These are phyloP conservation scores for Malus hybrid DNA, from an alignment of 331 rosid species.

Conservation along the genomic window DNA sequence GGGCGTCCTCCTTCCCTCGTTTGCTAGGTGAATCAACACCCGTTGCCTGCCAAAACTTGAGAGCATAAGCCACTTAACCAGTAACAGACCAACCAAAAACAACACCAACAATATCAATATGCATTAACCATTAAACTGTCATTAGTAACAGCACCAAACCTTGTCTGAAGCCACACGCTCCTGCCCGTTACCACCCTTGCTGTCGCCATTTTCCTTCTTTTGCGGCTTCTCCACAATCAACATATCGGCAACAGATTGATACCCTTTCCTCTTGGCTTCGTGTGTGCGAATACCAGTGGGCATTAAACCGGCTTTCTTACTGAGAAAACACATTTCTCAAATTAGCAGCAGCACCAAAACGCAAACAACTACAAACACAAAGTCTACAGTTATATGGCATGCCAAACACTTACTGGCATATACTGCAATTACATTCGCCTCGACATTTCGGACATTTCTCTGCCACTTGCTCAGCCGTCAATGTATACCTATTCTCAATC, in stretches of 20 bases:
- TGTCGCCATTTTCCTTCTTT: constrained; percentile 5
- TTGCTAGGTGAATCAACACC: neutral
- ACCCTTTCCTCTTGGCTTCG: constrained; percentile 66
- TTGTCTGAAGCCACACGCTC: neutral
- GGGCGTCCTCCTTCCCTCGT: no score
- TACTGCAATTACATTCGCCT: constrained; percentile 77
- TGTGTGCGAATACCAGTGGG: constrained; percentile 59
- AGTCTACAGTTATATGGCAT: neutral
- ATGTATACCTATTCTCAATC: constrained; percentile 54
- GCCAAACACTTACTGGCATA: constrained; percentile 49
- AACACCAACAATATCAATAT: neutral
- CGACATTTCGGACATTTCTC: constrained; percentile 66
- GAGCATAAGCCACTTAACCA: neutral
- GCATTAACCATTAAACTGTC: neutral
- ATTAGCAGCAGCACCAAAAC: neutral
- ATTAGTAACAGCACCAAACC: constrained; percentile 21
- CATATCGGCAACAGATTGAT: constrained; percentile 58
- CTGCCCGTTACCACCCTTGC: neutral
- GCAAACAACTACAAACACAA: neutral
- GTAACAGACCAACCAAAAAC: neutral
- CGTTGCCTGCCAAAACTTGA: neutral
- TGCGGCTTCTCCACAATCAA: constrained; percentile 22
- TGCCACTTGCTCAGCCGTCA: constrained; percentile 45
- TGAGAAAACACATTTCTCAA: constrained; percentile 7
- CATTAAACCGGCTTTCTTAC: constrained; percentile 58